A percentile compares a stretch with the other conserved stretches of the same genome.
Conservation (phyloP, 2,329 filamentous ascomycete genomes). For the Amesomyces nigricolor region DNA sequence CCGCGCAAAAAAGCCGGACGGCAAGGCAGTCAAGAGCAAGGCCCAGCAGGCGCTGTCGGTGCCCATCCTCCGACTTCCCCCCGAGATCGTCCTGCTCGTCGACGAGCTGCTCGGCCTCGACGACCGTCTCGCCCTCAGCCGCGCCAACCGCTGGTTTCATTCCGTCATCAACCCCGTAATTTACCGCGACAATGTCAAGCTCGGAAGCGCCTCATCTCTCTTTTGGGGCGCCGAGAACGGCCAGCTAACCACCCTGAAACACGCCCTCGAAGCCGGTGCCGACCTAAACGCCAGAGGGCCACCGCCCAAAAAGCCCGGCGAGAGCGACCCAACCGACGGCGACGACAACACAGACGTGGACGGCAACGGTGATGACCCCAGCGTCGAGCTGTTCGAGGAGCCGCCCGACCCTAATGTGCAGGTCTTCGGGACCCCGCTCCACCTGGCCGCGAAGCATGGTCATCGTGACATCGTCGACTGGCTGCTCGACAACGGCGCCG, state of each 20-base stretch:
- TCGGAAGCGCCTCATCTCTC: constrained; percentile 12
- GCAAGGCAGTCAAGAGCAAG: constrained; percentile 6
- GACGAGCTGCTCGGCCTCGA: constrained; percentile 17
- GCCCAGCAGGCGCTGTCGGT: constrained; percentile 10
- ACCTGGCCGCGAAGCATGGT: constrained; percentile 25
- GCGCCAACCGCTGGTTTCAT: constrained; percentile 21
- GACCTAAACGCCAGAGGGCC: constrained; percentile 19
- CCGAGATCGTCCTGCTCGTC: constrained; percentile 23
- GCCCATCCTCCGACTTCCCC: constrained; percentile 20
- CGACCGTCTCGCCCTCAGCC: constrained; percentile 20
- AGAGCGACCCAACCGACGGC: constrained; percentile 1
- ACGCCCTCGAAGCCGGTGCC: constrained; percentile 24
- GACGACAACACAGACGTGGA: constrained; percentile 5
- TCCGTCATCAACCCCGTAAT: constrained; percentile 22
- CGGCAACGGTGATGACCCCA: constrained; percentile 11
- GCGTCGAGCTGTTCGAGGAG: constrained; percentile 2
- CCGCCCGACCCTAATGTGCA: background rate
- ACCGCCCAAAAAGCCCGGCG: constrained; percentile 7
- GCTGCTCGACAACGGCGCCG: constrained; percentile 39
- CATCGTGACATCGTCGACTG: constrained; percentile 23
- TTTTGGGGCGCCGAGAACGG: constrained; percentile 26
- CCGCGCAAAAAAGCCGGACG: constrained; percentile 12
- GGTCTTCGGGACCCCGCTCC: constrained; percentile 20
- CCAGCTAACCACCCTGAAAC: constrained; percentile 22
- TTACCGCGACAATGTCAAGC: constrained; percentile 21